Evolutionary conservation across 2,329 filamentous ascomycete species (phyloP), one percentile per base, ranked within the genome.

Genomic region (Coniochaeta sp.): DNA sequence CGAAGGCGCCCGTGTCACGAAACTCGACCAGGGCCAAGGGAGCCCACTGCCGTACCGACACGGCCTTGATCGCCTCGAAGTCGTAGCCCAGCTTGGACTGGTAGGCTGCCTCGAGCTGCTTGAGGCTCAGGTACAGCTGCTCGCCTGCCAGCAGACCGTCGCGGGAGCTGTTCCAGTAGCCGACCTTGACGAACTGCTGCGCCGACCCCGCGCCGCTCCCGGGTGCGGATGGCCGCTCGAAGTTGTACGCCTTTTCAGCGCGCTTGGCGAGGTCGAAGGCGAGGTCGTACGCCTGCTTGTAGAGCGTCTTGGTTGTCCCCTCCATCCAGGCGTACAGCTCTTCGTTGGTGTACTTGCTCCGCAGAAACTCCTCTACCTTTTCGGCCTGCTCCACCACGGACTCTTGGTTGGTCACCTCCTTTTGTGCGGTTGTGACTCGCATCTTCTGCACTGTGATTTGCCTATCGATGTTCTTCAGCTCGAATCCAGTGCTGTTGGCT

Each of bases 41-140:
- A 8, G 43, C 43, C 43, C n/a, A n/a, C 57, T 70, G 69, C 1
- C 66, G 65, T 6, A 75, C 64, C 0, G 72, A 75, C 6, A 75
- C 59, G 34, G 57, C 54, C 61, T 72, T 73, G 56, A 59, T 63
- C 11, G 74, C 61, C 59, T 75, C 70, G 59, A 61, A 72, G 36
- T 71, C 69, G 62, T 66, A 62, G 4, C 34, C 43, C 69, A 67
- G 19, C 44, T 22, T 19, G 38, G 38, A 54, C 31, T 34, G n/a
- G 54, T 63, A 56, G 6, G 44, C 34, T n/a, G 34, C 14, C 26
- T 62, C 63, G 5, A 74, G 50, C 16, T 61, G 52, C 60, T 68
- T 68, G 12, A 74, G 64, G 7, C 28, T 62, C 0, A 68, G 52
- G n/a, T 55, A 65, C 0, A 75, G 66, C 5, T 36, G 7, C 36